Base-by-base conservation (phyloP, 106 monocot species). In the Dendrobium officinale region DNA sequence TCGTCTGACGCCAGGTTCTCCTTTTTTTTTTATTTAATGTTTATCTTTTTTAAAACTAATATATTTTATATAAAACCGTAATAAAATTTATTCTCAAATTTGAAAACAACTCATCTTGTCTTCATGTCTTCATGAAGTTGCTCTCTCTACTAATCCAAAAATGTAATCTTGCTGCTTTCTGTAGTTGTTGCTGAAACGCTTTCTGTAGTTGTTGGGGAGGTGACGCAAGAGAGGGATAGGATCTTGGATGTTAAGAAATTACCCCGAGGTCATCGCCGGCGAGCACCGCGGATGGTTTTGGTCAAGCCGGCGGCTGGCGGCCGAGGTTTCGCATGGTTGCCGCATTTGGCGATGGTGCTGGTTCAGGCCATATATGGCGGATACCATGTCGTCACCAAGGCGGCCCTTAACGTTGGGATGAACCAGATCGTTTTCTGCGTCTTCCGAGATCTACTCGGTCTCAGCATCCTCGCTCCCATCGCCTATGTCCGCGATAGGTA, bases 301-400 rank as follows among this genome's bases (percentile, higher is more conserved):
- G 5, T 19, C 74, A 43, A 13, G 18, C 10, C 1, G 43, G 74
- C 1, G 2, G 74, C 44, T 27, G 77, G 77, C 48, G 75, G 79
- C 56, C 33, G 79, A 7, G 33, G 6, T 4, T 2, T 4, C 33
- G 73, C 77, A 55, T 82, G 76, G 86, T 42, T 73, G 54, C 89
- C 91, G 40, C 87, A 91, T 73, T 78, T 75, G n/a, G 91, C 73
- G 31, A 91, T 91, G 91, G 89, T 85, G 48, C 17, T 83, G 73
- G 89, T 87, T 11, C 91, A 91, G 84, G 59, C 78, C 5, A 66
- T 83, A 55, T 67, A 85, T 77, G 91, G 91, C 29, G 89, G 88
- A 11, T 91, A 89, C 83, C 91, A 91, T 70, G 89, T 91, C 29
- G 82, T 91, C 67, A 91, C 91, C 24, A 91, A 91, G 82, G 87